Evolutionary conservation across 768 basidiomycete species (phyloP), one percentile per base, ranked within the genome.

Genomic region (Suillus lakei): DNA sequence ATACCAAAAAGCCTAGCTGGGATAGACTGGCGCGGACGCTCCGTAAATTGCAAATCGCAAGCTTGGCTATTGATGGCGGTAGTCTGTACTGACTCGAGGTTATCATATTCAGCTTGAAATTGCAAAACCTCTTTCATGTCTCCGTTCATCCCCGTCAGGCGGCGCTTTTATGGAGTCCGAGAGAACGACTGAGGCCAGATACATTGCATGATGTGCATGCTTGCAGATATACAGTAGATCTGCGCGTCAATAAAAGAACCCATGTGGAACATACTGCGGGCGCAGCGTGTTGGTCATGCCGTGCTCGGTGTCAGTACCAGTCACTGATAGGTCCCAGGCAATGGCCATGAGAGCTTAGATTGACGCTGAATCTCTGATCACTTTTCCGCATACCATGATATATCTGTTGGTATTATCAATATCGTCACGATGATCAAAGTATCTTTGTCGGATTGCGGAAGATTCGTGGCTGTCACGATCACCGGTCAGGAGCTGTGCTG

Each of bases 1-100:
- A 66, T 0, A 8, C 53, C 63, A 28, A 64, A 66, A 21, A 74
- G 73, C 12, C 72, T 30, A 23, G 43, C 54, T 21, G 23, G 3
- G 10, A 68, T 28, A 16, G 70, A 66, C 26, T 21, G 60, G 32
- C 46, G 68, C 26, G 39, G 39, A 3, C 12, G 26, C 10, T 54
- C 12, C 53, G 34, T 1, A 7, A 13, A 54, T 34, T 54, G 53
- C 12, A 12, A 34, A 13, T n/a, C 21, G 53, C 12, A 34, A 34
- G 21, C 32, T 32, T 59, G 56, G 26, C 18, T 28, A 28, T 59
- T 28, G 38, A 28, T 18, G 2, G 38, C 32, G 30, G 53, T 0
- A 4, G 53, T 6, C 5, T 15, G 26, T 13, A 21, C 26, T 41
- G 38, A 41, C 26, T 3, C 18, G 6, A 41, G 21, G 18, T 21